Percentiles rank a stretch among this genome's conserved stretches.
Evolutionary conservation across 2,329 filamentous ascomycete genomes (phyloP).

Genomic region (Chaetothyriales sp.): DNA sequence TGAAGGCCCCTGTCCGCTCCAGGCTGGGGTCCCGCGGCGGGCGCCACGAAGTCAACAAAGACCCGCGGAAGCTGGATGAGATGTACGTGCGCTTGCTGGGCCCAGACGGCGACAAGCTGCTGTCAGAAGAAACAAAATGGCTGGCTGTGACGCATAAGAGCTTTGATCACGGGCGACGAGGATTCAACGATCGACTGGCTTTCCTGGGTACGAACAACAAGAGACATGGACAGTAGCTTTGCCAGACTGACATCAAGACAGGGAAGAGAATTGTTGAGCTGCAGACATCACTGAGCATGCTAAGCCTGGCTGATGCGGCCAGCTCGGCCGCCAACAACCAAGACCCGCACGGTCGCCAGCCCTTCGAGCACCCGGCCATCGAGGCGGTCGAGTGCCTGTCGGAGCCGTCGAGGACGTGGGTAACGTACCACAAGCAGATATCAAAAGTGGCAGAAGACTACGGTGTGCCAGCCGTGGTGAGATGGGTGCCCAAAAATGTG

Average conservation of each 20-base stretch:
- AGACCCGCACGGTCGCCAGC: slow-evolving; percentile 45
- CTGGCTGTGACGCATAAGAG: slow-evolving; percentile 94
- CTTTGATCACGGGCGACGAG: slow-evolving; percentile 86
- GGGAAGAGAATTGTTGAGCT: slow-evolving; percentile 52
- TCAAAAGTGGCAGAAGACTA: slow-evolving; percentile 54
- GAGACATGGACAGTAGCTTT: not conserved
- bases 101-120: slow-evolving; percentile 52
- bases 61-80: slow-evolving; percentile 58
- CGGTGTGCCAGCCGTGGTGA: slow-evolving; percentile 59
- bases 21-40: slow-evolving; percentile 11
- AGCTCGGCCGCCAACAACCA: slow-evolving; percentile 20
- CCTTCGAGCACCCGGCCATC: slow-evolving; percentile 58
- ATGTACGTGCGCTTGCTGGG: slow-evolving; percentile 70
- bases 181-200: slow-evolving; percentile 88
- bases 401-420: slow-evolving; percentile 42
- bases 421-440: slow-evolving; percentile 53
- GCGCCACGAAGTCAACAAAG: slow-evolving; percentile 45
- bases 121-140: slow-evolving; percentile 92
- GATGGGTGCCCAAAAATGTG: slow-evolving; percentile 83
- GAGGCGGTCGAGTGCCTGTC: slow-evolving; percentile 61
- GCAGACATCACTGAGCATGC: slow-evolving; percentile 50
- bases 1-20: slow-evolving; percentile 51
- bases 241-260: slow-evolving; percentile 19
- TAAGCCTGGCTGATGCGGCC: slow-evolving; percentile 31
- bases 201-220: slow-evolving; percentile 53